Evolutionary conservation across 2,329 filamentous ascomycete genomes (phyloP).

Genomic region (Grosmannia serpens): DNA sequence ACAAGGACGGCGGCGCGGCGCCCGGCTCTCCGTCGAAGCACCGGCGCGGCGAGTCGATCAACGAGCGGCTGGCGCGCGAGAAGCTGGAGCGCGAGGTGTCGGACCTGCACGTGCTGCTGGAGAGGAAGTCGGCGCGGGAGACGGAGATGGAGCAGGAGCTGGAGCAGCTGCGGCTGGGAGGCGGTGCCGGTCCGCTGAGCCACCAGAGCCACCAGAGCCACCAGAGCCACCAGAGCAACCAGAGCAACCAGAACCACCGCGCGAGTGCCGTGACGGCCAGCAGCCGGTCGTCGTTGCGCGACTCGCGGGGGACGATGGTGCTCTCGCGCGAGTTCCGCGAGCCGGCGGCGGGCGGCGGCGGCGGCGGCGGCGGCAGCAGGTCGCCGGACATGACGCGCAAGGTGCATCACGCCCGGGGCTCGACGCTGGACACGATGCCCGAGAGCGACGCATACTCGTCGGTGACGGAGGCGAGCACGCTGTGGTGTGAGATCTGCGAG

Average conservation of each 20-base stretch:
- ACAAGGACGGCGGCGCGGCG: not conserved
- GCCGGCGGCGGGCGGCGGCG: not conserved
- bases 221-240: not conserved
- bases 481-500: constrained; percentile 96
- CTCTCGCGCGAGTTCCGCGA: constrained; percentile 39
- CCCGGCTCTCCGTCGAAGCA: constrained; percentile 21
- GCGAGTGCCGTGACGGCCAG: constrained; percentile 37
- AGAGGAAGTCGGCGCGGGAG: constrained; percentile 62
- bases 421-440: constrained; percentile 55
- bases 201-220: not conserved
- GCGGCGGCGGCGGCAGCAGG: constrained; percentile 4
- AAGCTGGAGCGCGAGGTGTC: constrained; percentile 70
- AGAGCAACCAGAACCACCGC: constrained; percentile 27
- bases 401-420: constrained; percentile 30
- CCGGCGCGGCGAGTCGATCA: constrained; percentile 36
- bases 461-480: constrained; percentile 58
- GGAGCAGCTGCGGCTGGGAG: constrained; percentile 41
- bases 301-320: constrained; percentile 55
- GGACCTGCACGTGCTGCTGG: constrained; percentile 62
- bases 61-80: constrained; percentile 50
- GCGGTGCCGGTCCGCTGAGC: constrained; percentile 22
- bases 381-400: constrained; percentile 37
- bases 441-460: constrained; percentile 61
- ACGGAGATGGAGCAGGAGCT: constrained; percentile 80
- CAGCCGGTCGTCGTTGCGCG: constrained; percentile 47